Evolutionary conservation across 371 early-diverging fungal species (phyloP).

Genomic region (Mortierella polycephala): DNA sequence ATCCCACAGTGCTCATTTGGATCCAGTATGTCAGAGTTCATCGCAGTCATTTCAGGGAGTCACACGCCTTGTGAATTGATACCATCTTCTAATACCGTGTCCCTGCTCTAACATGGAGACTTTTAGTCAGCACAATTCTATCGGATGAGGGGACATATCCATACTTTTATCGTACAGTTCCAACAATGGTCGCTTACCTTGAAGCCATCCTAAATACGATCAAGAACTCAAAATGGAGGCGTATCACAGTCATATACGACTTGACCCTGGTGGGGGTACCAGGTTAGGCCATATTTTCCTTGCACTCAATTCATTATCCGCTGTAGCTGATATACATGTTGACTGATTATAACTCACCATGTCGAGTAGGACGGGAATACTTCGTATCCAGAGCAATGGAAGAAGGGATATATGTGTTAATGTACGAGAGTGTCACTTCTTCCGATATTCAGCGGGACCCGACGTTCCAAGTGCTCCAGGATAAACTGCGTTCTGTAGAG

Average conservation of each 20-base stretch:
- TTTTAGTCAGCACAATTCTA: slow-evolving; percentile 25
- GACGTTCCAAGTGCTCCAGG: neutral
- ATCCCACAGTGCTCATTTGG: slow-evolving; percentile 69
- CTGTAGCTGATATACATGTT: no score
- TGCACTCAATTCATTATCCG: no score
- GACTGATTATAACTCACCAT: no score
- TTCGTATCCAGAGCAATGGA: neutral
- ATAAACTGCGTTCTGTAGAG: neutral
- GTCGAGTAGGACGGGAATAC: slow-evolving; percentile 6
- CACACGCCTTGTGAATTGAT: no score
- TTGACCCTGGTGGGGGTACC: slow-evolving; percentile 57
- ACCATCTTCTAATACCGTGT: neutral
- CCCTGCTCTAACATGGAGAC: neutral
- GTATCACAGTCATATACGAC: slow-evolving; percentile 60
- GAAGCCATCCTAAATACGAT: slow-evolving; percentile 62
- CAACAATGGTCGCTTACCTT: slow-evolving; percentile 58
- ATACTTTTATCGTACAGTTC: slow-evolving; percentile 67
- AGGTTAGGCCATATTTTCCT: neutral
- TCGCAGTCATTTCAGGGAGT: no score
- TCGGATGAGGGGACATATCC: slow-evolving; percentile 63
- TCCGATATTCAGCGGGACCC: slow-evolving; percentile 7
- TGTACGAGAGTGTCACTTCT: neutral
- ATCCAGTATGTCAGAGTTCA: slow-evolving; percentile 32
- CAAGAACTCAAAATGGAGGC: slow-evolving; percentile 58
- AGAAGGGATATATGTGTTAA: slow-evolving; percentile 13